Base-by-base conservation (phyloP, 2,329 filamentous ascomycete species). In the Keithomyces neogunnii region DNA sequence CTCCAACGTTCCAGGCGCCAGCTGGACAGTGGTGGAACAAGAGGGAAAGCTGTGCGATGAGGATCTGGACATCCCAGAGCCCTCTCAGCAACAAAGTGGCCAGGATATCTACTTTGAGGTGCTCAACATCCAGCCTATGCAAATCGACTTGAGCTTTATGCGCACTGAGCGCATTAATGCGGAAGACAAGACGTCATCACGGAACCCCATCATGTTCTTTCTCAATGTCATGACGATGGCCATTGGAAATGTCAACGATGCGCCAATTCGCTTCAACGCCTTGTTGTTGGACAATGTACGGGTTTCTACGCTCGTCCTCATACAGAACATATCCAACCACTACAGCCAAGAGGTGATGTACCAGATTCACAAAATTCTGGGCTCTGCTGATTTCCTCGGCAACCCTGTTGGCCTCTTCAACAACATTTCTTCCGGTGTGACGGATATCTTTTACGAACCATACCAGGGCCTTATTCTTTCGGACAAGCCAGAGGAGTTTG, bases 141-240 rank as follows among this genome's bases (percentile, higher is more conserved):
- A 99, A 68, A 80, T 99, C 47, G 90, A 99, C 71, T 74, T 99
- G 49, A 97, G 93, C 1, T 96, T 99, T 64, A 95, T 99, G 67
- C 86, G 93, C 26, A 99, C 93, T 0, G 93, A 99, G 67, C 84
- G 90, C 9, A 87, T 99, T 71, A 99, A 99, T 57, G 92, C 89
- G 2, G 92, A 97, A 66, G 91, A 97, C 66, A 95, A 93, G 60
- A 87, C 90, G 45, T 89, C 89, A 11, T 89, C 89, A 1, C 84
- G 82, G 42, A 99, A 96, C 63, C 95, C 95, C 1, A 78, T 99
- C 67, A 97, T 97, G 91, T 99, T 97, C 73, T 91, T 96, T 65
- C 84, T 97, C 67, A 97, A 99, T 63, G 89, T 97, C 59, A 84
- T 99, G 75, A 97, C 95, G 1, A 99, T 99, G 93, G 95, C 93